These are phyloP conservation scores for Adansonia digitata DNA, from an alignment of 345 rosid species.

Conservation along the genomic window DNA sequence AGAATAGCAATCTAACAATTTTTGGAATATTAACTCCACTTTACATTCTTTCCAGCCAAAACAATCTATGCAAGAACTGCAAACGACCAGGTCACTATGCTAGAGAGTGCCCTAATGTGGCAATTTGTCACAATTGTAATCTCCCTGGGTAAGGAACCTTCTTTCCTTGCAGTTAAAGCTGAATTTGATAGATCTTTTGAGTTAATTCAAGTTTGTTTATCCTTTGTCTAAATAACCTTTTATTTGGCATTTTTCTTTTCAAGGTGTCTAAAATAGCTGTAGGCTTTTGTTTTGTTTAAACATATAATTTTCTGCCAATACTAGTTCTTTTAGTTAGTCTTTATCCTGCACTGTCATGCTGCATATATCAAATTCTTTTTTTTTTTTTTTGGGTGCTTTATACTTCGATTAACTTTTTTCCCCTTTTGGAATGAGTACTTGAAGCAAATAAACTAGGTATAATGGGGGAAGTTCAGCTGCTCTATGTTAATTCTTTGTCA, in stretches of 20 bases:
- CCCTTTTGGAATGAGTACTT: neutral
- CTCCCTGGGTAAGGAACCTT: constrained; percentile 71
- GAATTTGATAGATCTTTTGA: neutral
- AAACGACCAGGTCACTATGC: constrained; percentile 96
- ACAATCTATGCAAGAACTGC: constrained; percentile 94
- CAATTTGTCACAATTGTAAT: constrained; percentile 94
- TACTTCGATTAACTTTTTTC: neutral
- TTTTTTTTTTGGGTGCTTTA: neutral
- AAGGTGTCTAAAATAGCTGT: neutral
- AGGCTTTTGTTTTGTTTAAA: neutral
- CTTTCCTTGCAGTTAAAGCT: neutral
- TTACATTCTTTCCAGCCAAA: constrained; percentile 53
- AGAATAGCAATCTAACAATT: neutral
- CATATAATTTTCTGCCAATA: neutral
- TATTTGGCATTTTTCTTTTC: neutral
- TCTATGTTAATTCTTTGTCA: neutral
- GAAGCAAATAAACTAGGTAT: neutral
- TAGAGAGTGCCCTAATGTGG: constrained; percentile 94
- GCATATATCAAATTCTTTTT: neutral
- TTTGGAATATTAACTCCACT: constrained; percentile 14
- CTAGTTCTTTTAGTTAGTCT: neutral
- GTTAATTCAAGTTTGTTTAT: neutral
- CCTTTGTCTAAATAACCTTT: neutral
- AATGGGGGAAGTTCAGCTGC: neutral
- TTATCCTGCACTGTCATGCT: neutral